A percentile compares a stretch with the other conserved stretches of the same genome.
Evolutionary conservation across 257 asterid genomes (phyloP).

Genomic region (Anisodus acutangulus): DNA sequence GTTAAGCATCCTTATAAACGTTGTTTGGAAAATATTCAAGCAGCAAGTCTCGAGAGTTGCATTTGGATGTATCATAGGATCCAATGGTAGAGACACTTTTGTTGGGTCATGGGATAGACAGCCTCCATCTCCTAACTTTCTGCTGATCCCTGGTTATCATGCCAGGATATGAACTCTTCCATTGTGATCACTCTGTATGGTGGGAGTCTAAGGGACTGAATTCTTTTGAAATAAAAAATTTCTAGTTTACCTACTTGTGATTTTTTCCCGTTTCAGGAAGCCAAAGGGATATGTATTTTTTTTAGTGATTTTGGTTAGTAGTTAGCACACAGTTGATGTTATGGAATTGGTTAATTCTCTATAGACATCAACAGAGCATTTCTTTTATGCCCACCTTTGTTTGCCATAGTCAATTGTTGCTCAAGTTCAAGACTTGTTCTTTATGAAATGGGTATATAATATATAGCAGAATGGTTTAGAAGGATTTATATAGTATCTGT

Average conservation of each 20-base stretch:
- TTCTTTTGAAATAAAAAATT: constrained; percentile 19
- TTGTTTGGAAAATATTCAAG: constrained; percentile 16
- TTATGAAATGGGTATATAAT: neutral
- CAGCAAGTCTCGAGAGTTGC: constrained; percentile 2
- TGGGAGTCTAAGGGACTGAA: neutral
- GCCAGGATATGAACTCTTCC: constrained; percentile 11
- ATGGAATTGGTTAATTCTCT: constrained; percentile 11
- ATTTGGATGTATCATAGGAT: constrained; percentile 18
- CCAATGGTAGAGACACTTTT: neutral
- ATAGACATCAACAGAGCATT: constrained; percentile 21
- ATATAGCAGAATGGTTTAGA: neutral
- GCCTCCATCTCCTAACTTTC: constrained; percentile 24
- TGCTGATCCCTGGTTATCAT: constrained; percentile 13
- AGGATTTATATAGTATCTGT: neutral
- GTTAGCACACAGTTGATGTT: constrained; percentile 5
- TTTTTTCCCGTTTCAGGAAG: neutral
- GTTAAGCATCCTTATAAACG: constrained; percentile 34
- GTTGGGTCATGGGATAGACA: constrained; percentile 10
- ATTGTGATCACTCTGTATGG: constrained; percentile 15
- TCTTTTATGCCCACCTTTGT: neutral
- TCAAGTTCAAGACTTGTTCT: neutral
- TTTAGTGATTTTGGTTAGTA: neutral
- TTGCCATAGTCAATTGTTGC: neutral
- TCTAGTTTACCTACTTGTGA: neutral
- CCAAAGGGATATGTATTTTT: constrained; percentile 12